Base-by-base conservation (phyloP, 805 yeast genomes). In the Yarrowia sp. region DNA sequence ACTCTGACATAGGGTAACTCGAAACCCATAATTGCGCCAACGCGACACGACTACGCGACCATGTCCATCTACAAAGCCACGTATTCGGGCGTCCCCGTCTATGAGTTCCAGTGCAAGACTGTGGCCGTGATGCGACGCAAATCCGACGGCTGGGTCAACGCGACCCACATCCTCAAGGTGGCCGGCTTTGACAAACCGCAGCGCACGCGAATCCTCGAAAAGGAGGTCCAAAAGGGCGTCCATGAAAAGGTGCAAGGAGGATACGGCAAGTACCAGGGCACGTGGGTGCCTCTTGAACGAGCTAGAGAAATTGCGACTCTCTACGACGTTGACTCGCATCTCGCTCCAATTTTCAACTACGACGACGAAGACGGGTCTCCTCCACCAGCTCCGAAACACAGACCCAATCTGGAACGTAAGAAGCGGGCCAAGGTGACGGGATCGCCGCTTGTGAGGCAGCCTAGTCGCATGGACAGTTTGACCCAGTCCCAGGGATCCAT, bases 91-190 rank as follows among this genome's bases (percentile, higher is more conserved):
- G 78, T 75, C 47, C 78, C 80, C 18, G 82, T 79, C 18, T 78
- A 76, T 71, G 82, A 79, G 66, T 72, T 86, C 72, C 86, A 86
- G 55, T 83, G 89, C 45, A 79, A 83, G 38, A 90, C 86, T 62
- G 87, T 88, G 39, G 89, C 91, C 31, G 82, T 89, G 63, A 95
- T 95, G 98, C 84, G 98, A 71, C 81, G 98, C 66, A 86, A 90
- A 67, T 81, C 83, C 58, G 99, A 95, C 74, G 89, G 92, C 70
- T 95, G 98, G 98, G 91, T 95, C 66, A 93, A 93, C 76, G 98
- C 98, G 11, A 93, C 98, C 31, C 98, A 93, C 74, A 90, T 93
- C 55, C 80, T 93, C 67, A 93, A 93, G 71, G 81, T 87, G 32
- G 90, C 89, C 31, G 86, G 86, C 53, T 80, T 86, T 66, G 90